Evolutionary conservation across 768 basidiomycete genomes (phyloP), one percentile per base, ranked within the genome.

Genomic region (Lentinula raphanica): DNA sequence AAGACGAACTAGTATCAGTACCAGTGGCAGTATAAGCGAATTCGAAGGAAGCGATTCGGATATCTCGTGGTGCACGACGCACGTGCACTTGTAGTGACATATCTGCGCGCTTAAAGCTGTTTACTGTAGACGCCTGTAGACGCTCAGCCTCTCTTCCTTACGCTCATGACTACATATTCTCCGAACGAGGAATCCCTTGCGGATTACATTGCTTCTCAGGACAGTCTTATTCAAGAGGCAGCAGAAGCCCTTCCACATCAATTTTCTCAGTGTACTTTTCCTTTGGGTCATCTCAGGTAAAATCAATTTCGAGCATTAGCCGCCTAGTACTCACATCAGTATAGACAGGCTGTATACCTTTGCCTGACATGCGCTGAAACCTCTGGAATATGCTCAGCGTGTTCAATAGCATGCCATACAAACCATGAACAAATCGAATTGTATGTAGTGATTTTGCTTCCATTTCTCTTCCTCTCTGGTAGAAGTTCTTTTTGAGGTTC

Each of bases 391-490:
- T 93, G 92, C 63, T 82, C 88, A 15, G 87, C 92, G 6, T 94
- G 92, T 71, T 91, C 89, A 28, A 80, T 93, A 53, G 88, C 91
- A 23, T 94, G 92, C 67, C 92, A 94, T 67, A 88, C 88, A 13
- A 78, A 90, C 68, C 90, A 92, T 69, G 87, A 93, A 65, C 92
- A 94, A 67, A 70, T 93, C 53, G 92, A 94, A 69, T 78, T 94
- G 79, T 81, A 61, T 67, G 78, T 46, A 13, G 23, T 45, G 27
- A 59, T 38, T 38, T 32, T 44, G 3, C 25, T 11, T 45, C 17
- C 23, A 8, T 29, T 19, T 48, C 35, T n/a, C 23, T 5, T 12
- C 11, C 54, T 46, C 45, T 51, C 45, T 51, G 29, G 17, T 25
- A 29, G 31, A 8, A 11, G 39, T 62, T 29, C 31, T 56, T 54